These are phyloP conservation scores for Clathrospora elynae DNA, from an alignment of 2,329 filamentous ascomycete species.

Conservation along the genomic window DNA sequence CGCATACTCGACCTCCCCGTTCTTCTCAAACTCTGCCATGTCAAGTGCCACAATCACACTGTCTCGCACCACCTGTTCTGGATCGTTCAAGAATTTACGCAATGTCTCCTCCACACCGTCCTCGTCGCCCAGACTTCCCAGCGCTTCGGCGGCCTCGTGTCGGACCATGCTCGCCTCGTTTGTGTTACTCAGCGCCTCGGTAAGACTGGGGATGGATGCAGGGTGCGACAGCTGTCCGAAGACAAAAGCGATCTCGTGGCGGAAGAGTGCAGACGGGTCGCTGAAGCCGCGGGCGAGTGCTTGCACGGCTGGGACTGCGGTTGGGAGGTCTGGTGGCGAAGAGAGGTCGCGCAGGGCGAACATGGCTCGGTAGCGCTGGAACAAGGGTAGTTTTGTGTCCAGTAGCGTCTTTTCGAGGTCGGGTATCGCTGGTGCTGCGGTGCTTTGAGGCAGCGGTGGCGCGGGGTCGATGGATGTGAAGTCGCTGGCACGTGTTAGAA, in stretches of 20 bases:
- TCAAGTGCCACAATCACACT: constrained; percentile 94
- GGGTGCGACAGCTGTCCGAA: constrained; percentile 96
- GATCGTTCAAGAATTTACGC: constrained; percentile 82
- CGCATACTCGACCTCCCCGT: constrained; percentile 87
- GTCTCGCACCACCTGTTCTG: constrained; percentile 90
- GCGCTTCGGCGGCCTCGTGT: constrained; percentile 94
- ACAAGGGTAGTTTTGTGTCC: constrained; percentile 78
- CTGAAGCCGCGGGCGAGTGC: constrained; percentile 83
- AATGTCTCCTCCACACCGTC: constrained; percentile 88
- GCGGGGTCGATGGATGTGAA: constrained; percentile 96
- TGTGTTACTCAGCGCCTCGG: constrained; percentile 74
- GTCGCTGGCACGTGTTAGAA: constrained; percentile 63
- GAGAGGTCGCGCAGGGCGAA: constrained; percentile 94
- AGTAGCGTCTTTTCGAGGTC: constrained; percentile 78
- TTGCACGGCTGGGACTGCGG: constrained; percentile 82
- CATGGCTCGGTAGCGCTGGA: constrained; percentile 96
- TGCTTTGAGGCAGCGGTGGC: constrained; percentile 78
- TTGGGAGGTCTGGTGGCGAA: constrained; percentile 88
- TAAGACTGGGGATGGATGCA: constrained; percentile 91
- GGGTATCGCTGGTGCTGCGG: constrained; percentile 66
- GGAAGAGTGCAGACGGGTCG: constrained; percentile 89
- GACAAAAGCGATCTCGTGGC: constrained; percentile 97
- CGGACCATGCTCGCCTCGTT: constrained; percentile 94
- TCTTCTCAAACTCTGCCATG: constrained; percentile 97
- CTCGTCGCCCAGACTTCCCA: constrained; percentile 91